Percentiles rank a stretch among this genome's conserved stretches.
Evolutionary conservation across 1,284 basidiomycete species (phyloP).

Genomic region (Serendipita sp.): DNA sequence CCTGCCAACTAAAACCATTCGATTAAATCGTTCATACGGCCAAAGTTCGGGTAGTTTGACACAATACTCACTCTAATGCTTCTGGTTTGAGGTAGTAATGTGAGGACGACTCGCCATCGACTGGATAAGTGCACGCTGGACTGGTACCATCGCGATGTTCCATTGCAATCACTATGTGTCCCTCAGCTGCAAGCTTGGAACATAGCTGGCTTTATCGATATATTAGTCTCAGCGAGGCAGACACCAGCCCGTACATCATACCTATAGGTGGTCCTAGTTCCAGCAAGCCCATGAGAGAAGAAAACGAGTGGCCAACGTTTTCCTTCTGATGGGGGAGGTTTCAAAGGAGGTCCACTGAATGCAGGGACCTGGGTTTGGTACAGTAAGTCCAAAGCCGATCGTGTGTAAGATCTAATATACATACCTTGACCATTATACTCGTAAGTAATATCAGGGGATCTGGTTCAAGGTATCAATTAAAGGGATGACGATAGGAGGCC

Average conservation of each 20-base stretch:
- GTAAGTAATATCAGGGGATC: slow-evolving; percentile 36
- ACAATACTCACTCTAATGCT: slow-evolving; percentile 34
- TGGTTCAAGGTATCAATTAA: slow-evolving; percentile 27
- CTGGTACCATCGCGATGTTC: slow-evolving; percentile 69
- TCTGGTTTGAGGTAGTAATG: slow-evolving; percentile 32
- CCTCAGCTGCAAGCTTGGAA: slow-evolving; percentile 51
- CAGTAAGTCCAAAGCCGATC: neutral
- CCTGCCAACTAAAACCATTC: slow-evolving; percentile 20
- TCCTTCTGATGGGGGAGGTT: slow-evolving; percentile 23
- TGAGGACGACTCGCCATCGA: slow-evolving; percentile 12
- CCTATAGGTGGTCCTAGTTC: slow-evolving; percentile 58
- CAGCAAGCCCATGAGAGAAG: slow-evolving; percentile 73
- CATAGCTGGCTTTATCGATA: slow-evolving; percentile 47
- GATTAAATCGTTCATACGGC: neutral
- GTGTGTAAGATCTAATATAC: slow-evolving; percentile 1
- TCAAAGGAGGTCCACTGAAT: slow-evolving; percentile 38
- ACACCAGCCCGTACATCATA: slow-evolving; percentile 15
- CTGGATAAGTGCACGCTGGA: slow-evolving; percentile 27
- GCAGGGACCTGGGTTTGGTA: slow-evolving; percentile 46
- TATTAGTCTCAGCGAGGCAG: neutral
- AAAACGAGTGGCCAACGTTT: slow-evolving; percentile 55
- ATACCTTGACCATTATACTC: slow-evolving; percentile 23
- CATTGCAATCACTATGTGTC: slow-evolving; percentile 60
- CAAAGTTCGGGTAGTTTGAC: neutral
- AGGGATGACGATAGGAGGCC: neutral